Evolutionary conservation across 768 basidiomycete species (phyloP).

Genomic region (Boletus eberwhitei): DNA sequence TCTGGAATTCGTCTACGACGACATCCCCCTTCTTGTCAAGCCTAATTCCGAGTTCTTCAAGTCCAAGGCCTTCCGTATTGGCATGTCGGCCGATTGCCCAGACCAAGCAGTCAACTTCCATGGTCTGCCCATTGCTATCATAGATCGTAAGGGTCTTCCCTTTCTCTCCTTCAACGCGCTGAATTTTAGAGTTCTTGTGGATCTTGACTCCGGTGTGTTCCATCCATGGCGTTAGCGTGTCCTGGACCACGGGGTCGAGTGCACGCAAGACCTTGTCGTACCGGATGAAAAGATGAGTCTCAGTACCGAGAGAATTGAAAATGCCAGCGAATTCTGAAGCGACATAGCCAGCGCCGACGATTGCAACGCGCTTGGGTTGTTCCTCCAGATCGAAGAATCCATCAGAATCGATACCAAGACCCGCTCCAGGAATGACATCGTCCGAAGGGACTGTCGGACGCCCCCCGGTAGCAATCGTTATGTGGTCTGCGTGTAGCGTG

Average conservation of each 20-base stretch:
- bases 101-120: constrained; percentile 83
- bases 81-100: constrained; percentile 95
- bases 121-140: constrained; percentile 66
- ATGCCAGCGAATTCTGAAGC: constrained; percentile 96
- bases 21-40: constrained; percentile 79
- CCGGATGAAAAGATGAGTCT: constrained; percentile 91
- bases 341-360: constrained; percentile 97
- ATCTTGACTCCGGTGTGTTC: constrained; percentile 89
- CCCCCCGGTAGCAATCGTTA: constrained; percentile 86
- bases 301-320: constrained; percentile 84
- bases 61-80: constrained; percentile 72
- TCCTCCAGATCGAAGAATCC: constrained; percentile 92
- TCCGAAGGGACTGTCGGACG: constrained; percentile 77
- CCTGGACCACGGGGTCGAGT: constrained; percentile 86
- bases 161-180: constrained; percentile 70
- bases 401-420: constrained; percentile 88
- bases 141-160: constrained; percentile 74
- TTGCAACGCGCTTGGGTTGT: constrained; percentile 90
- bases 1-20: constrained; percentile 89
- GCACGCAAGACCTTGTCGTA: constrained; percentile 86
- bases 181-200: constrained; percentile 74
- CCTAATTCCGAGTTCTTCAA: constrained; percentile 75
- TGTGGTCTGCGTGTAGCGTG: constrained; percentile 68
- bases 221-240: constrained; percentile 87
- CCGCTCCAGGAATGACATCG: constrained; percentile 81